These are phyloP conservation scores for Phytophthora palmivora DNA, from an alignment of 352 stramenopile genomes.

Conservation along the genomic window DNA sequence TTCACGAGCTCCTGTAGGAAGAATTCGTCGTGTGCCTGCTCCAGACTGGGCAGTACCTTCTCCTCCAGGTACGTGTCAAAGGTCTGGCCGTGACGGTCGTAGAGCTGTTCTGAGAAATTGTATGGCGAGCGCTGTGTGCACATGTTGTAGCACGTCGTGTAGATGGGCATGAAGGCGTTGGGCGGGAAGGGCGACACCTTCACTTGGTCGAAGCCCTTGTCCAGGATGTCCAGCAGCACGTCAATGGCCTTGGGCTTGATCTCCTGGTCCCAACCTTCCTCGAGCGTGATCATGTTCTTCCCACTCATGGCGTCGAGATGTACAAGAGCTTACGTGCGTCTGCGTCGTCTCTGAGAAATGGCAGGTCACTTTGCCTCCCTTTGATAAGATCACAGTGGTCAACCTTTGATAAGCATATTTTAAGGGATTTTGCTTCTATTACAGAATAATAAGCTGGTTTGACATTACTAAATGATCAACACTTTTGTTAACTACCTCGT, in stretches of 20 bases:
- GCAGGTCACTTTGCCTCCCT: constrained; percentile 19
- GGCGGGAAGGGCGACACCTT: constrained; percentile 83
- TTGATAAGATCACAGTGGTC: constrained; percentile 26
- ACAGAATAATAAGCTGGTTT: constrained; percentile 10
- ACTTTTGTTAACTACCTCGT: neutral
- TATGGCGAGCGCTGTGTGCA: constrained; percentile 99
- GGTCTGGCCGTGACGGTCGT: constrained; percentile 95
- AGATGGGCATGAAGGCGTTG: constrained; percentile 90
- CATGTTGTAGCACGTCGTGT: constrained; percentile 98
- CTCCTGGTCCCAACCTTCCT: constrained; percentile 88
- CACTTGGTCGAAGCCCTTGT: constrained; percentile 88
- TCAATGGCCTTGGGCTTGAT: constrained; percentile 92
- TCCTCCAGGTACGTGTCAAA: constrained; percentile 90
- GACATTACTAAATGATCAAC: neutral
- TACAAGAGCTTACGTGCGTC: too few species aligned
- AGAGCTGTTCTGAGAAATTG: constrained; percentile 99
- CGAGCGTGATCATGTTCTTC: constrained; percentile 86
- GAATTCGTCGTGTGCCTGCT: constrained; percentile 92
- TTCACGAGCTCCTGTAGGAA: constrained; percentile 97
- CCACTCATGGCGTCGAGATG: constrained; percentile 54
- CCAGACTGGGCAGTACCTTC: constrained; percentile 90
- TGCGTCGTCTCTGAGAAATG: constrained; percentile 5
- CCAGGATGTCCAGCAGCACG: constrained; percentile 85
- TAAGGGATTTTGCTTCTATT: neutral
- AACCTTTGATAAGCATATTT: constrained; percentile 17